Evolutionary conservation across 768 basidiomycete genomes (phyloP).

Genomic region (Leccinum broughii): DNA sequence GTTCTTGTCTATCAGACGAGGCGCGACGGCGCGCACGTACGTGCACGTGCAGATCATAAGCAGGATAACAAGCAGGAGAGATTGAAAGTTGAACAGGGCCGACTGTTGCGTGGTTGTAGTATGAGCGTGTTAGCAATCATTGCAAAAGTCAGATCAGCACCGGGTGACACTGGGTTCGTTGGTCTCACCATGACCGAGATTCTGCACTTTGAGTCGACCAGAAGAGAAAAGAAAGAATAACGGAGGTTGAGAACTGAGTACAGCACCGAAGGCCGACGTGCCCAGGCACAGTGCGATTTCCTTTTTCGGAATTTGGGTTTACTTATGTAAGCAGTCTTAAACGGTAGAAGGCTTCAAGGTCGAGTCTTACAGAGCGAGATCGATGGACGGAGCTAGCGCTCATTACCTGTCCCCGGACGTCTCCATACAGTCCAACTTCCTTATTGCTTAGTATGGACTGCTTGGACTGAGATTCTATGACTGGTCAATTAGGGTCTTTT

Average conservation of each 20-base stretch:
- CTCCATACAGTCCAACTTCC: too few species aligned
- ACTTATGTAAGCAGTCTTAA: too few species aligned
- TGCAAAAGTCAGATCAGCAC: neutral
- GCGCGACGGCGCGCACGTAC: constrained; percentile 88
- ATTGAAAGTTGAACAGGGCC: constrained; percentile 97
- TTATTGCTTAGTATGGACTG: too few species aligned
- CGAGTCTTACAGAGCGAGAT: too few species aligned
- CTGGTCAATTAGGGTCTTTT: too few species aligned
- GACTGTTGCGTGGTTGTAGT: constrained; percentile 49
- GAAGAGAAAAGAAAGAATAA: neutral
- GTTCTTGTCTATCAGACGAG: constrained; percentile 88
- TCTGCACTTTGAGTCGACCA: neutral
- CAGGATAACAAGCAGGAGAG: constrained; percentile 89
- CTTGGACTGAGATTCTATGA: too few species aligned
- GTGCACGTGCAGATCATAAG: constrained; percentile 97
- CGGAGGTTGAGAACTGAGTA: neutral
- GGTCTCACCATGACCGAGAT: neutral
- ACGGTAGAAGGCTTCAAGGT: too few species aligned
- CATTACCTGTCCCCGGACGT: too few species aligned
- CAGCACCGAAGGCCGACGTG: neutral
- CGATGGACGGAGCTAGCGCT: too few species aligned
- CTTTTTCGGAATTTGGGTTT: neutral
- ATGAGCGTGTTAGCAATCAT: neutral
- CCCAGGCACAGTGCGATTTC: neutral
- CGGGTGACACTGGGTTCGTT: neutral